Base-by-base conservation (phyloP, 352 stramenopile genomes). In the Ochromonadaceae sp. region DNA sequence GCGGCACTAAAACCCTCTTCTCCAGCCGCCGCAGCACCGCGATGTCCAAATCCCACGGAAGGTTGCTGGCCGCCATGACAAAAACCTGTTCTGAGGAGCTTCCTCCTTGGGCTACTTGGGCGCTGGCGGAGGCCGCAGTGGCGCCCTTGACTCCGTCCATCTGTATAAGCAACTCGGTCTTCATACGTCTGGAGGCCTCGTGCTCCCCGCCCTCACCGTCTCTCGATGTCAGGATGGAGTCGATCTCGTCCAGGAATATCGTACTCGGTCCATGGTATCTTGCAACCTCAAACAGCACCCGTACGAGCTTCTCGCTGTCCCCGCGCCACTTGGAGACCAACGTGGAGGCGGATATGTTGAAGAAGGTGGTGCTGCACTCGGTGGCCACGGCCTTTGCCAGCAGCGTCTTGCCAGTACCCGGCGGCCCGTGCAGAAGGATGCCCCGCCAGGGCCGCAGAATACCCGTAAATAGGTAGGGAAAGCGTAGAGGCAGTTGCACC, bases 221-320 rank as follows among this genome's bases (percentile, higher is more conserved):
- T 22, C 88, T 77, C 48, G 89, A 81, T 1, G 81, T 83, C 76
- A 92, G 91, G 40, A 96, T 90, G 0, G 90, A 86, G 67, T 98
- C 92, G 55, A 98, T 96, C 71, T 98, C 91, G 67, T 98, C 92
- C 76, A 98, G 91, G 70, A 98, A 98, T 46, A 98, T 95, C 56
- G 93, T 97, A 12, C 83, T 91, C 4, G 92, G 92, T 15, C 88
- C 82, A 73, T 97, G 95, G 71, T 96, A 94, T 14, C 89, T 81
- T n/a, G 92, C 91, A 81, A 98, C 96, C 42, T 97, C 89, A 67
- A 98, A 98, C 12, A 98, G 75, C 30, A 97, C 91, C 42, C 88
- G 82, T 44, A 97, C 87, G 67, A 97, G 84, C 59, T 96, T 96
- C 68, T 96, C 89, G 31, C 59, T 71, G 22, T 76, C 71, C 30